Percentiles rank a stretch among this genome's conserved stretches.
These are phyloP conservation scores for Aureobasidium zeae DNA, from an alignment of 2,329 filamentous ascomycete genomes.

Conservation along the genomic window DNA sequence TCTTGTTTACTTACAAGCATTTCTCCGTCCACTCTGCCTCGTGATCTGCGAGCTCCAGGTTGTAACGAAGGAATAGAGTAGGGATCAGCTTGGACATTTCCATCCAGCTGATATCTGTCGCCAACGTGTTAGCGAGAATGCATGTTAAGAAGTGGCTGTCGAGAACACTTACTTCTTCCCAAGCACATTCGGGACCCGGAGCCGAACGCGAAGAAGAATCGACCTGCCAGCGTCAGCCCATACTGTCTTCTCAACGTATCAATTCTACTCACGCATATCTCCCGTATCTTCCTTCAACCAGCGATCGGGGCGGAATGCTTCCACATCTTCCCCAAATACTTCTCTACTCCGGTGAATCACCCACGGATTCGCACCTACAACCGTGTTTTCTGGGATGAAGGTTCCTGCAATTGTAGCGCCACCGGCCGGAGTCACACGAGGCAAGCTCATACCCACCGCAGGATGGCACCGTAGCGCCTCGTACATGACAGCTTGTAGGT, in stretches of 20 bases:
- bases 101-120: conserved; percentile 28
- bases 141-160: background rate
- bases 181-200: conserved; percentile 25
- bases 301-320: conserved; percentile 29
- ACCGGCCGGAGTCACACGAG: conserved; percentile 31
- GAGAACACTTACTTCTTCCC: conserved; percentile 15
- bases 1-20: conserved; percentile 20
- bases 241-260: no score
- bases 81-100: conserved; percentile 31
- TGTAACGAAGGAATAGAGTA: conserved; percentile 29
- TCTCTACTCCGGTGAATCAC: conserved; percentile 25
- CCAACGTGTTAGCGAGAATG: background rate
- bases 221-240: conserved; percentile 18
- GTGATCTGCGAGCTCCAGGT: conserved; percentile 27
- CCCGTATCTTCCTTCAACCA: conserved; percentile 26
- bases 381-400: conserved; percentile 23
- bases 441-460: conserved; percentile 33
- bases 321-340: conserved; percentile 27
- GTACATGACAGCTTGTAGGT: conserved; percentile 37
- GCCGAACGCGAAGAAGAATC: conserved; percentile 31
- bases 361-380: conserved; percentile 29
- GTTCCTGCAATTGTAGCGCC: conserved; percentile 30
- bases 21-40: conserved; percentile 25
- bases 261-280: conserved; percentile 17
- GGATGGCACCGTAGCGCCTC: conserved; percentile 37